Evolutionary conservation across 2,329 filamentous ascomycete genomes (phyloP).

Genomic region (Chalaropsis thielavioides): DNA sequence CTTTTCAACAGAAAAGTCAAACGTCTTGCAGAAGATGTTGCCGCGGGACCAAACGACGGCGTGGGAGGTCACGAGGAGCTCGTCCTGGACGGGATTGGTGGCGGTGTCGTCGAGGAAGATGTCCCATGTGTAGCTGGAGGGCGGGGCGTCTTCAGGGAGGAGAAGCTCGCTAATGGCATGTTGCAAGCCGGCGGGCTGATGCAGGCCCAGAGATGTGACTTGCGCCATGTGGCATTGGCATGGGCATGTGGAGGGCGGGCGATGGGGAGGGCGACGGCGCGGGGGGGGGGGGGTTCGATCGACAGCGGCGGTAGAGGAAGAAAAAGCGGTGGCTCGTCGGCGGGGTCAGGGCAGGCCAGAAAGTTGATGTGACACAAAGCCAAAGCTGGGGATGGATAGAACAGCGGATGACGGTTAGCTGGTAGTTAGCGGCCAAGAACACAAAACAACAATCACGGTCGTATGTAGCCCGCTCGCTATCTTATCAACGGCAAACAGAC

Average conservation of each 20-base stretch:
- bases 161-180: conserved; percentile 73
- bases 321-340: not conserved
- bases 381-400: too few relatives aligned
- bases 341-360: too few relatives aligned
- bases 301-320: not conserved
- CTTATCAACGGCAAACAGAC: not conserved
- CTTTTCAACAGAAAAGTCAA: conserved; percentile 73
- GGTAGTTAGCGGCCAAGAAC: too few relatives aligned
- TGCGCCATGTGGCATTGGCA: conserved; percentile 54
- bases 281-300: not conserved
- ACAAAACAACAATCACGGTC: not conserved
- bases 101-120: conserved; percentile 29
- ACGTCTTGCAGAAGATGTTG: conserved; percentile 69
- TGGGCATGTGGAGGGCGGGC: not conserved
- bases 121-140: conserved; percentile 62
- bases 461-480: not conserved
- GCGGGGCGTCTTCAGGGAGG: conserved; percentile 50
- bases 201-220: conserved; percentile 78
- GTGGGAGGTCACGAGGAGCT: conserved; percentile 59
- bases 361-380: too few relatives aligned
- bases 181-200: conserved; percentile 69
- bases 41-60: conserved; percentile 84
- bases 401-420: too few relatives aligned
- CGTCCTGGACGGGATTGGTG: conserved; percentile 40
- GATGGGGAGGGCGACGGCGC: not conserved